Evolutionary conservation across 2,329 filamentous ascomycete species (phyloP).

Genomic region (Cladosporium sp.): DNA sequence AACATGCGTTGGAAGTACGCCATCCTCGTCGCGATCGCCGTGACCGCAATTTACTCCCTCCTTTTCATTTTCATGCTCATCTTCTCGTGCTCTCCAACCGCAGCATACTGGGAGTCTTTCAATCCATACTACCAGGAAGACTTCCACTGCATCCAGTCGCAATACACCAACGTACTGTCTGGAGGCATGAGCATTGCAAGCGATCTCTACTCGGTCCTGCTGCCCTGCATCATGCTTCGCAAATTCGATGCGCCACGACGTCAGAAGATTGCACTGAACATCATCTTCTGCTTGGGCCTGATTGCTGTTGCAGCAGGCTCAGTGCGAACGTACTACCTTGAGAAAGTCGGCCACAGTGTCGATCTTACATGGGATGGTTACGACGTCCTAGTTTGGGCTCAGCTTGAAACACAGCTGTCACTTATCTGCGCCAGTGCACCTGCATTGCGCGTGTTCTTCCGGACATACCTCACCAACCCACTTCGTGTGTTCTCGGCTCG

Average conservation of each 20-base stretch:
- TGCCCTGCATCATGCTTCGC: conserved; percentile 44
- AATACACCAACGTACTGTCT: conserved; percentile 33
- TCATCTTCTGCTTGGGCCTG: conserved; percentile 32
- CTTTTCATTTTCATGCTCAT: conserved; percentile 25
- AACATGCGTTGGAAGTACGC: conserved; percentile 25
- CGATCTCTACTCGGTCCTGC: conserved; percentile 29
- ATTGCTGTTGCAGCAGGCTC: conserved; percentile 38
- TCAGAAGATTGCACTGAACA: conserved; percentile 41
- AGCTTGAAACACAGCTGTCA: conserved; percentile 33
- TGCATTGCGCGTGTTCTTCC: conserved; percentile 30
- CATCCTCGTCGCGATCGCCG: conserved; percentile 23
- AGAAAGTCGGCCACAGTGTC: conserved; percentile 24
- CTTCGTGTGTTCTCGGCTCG: conserved; percentile 23
- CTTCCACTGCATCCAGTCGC: conserved; percentile 35
- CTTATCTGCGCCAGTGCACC: conserved; percentile 35
- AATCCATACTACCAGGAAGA: conserved; percentile 24
- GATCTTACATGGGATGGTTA: conserved; percentile 32
- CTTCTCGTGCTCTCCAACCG: conserved; percentile 25
- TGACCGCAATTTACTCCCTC: conserved; percentile 23
- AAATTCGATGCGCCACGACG: conserved; percentile 46
- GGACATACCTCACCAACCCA: conserved; percentile 24
- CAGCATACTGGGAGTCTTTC: conserved; percentile 29
- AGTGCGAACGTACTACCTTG: conserved; percentile 38
- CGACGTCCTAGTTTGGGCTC: conserved; percentile 32
- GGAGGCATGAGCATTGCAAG: conserved; percentile 27